Conservation (phyloP, 1,139 yeast species). For the Lodderomyces parapsilosis region DNA sequence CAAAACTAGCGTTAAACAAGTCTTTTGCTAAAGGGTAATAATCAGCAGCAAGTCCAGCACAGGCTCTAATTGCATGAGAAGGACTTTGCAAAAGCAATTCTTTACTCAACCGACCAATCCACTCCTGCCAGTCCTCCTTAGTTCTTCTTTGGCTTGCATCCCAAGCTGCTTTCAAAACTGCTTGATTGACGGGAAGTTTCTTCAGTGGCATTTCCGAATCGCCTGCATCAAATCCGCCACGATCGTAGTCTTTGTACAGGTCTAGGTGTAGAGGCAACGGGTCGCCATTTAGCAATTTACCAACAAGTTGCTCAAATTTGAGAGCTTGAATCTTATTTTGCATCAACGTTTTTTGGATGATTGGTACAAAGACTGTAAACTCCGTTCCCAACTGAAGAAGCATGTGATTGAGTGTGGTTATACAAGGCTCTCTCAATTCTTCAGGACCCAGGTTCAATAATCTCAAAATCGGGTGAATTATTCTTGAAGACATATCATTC, state of each 20-base stretch:
- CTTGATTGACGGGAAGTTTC: slow-evolving; percentile 79
- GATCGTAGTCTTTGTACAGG: slow-evolving; percentile 66
- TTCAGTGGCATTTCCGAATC: slow-evolving; percentile 71
- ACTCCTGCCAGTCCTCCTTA: slow-evolving; percentile 96
- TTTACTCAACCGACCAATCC: slow-evolving; percentile 86
- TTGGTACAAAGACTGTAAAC: slow-evolving; percentile 84
- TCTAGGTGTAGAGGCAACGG: slow-evolving; percentile 79
- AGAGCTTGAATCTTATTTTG: slow-evolving; percentile 67
- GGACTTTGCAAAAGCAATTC: slow-evolving; percentile 91
- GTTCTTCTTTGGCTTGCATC: slow-evolving; percentile 87
- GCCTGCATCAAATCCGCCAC: slow-evolving; percentile 53
- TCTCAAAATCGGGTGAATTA: slow-evolving; percentile 81
- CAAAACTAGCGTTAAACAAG: slow-evolving; percentile 90
- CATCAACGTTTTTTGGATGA: slow-evolving; percentile 69
- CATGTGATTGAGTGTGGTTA: slow-evolving; percentile 80
- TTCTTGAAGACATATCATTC: slow-evolving; percentile 87
- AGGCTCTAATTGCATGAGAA: slow-evolving; percentile 90
- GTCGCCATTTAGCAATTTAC: slow-evolving; percentile 80
- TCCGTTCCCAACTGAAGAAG: slow-evolving; percentile 81
- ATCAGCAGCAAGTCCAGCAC: slow-evolving; percentile 86
- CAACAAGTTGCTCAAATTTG: slow-evolving; percentile 77
- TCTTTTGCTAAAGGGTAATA: slow-evolving; percentile 89
- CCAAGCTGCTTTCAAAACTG: slow-evolving; percentile 81
- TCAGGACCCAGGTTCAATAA: slow-evolving; percentile 59
- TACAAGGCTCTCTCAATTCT: slow-evolving; percentile 62